phyloP scores from a whole-genome alignment of 164 flowering plant genomes.

The Piper longum region DNA sequence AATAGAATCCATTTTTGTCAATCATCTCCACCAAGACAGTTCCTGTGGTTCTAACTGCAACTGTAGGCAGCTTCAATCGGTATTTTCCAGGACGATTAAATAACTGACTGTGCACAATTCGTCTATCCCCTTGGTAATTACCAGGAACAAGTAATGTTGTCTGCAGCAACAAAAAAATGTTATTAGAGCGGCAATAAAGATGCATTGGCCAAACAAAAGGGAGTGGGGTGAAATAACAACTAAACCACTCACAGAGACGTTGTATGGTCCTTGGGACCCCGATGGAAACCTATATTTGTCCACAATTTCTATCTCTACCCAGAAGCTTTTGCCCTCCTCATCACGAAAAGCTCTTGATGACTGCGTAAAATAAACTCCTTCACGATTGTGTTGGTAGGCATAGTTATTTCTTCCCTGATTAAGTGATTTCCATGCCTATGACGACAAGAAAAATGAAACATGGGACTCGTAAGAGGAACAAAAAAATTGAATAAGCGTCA shows the following conservation, averaged over 20 bases:
- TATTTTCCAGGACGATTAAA: conserved; percentile 55
- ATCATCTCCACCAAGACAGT: conserved; percentile 92
- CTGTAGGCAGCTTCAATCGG: conserved; percentile 71
- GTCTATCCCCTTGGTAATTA: conserved; percentile 88
- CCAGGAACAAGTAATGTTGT: conserved; percentile 86
- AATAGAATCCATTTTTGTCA: conserved; percentile 75
- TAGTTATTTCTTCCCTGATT: conserved; percentile 82
- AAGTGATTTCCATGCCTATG: conserved; percentile 83
- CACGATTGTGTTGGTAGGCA: conserved; percentile 53
- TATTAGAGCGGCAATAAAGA: background rate
- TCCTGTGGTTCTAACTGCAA: conserved; percentile 82
- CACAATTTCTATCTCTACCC: conserved; percentile 91
- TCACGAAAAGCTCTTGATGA: conserved; percentile 89
- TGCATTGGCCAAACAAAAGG: too few relatives aligned
- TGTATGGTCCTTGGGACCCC: conserved; percentile 83
- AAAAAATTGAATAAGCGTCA: background rate
- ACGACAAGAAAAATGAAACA: background rate
- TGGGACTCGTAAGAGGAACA: background rate
- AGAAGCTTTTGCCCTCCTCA: conserved; percentile 92
- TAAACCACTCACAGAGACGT: conserved; percentile 64
- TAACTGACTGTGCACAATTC: conserved; percentile 51
- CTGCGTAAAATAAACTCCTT: conserved; percentile 59
- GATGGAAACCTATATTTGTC: conserved; percentile 73
- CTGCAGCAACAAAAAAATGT: conserved; percentile 19
- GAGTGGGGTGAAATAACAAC: background rate